These are phyloP conservation scores for Macadamia integrifolia DNA, from an alignment of 164 flowering plant species.

Conservation along the genomic window DNA sequence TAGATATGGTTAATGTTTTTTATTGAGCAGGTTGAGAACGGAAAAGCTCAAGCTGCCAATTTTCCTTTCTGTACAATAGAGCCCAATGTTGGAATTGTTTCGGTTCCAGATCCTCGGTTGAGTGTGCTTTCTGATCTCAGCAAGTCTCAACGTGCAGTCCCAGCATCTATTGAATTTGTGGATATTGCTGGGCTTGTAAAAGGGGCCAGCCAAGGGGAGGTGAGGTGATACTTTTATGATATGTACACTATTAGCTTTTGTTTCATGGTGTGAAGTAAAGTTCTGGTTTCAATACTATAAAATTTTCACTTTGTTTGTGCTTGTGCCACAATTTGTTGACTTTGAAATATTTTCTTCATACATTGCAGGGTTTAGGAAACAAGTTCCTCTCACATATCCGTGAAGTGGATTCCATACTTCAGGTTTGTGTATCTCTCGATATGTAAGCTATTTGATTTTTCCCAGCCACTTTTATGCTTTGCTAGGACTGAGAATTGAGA, in stretches of 20 bases:
- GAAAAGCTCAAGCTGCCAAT: constrained; percentile 99
- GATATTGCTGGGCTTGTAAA: constrained; percentile 99
- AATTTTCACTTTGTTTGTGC: background rate
- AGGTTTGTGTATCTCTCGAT: constrained; percentile 42
- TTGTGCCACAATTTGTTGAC: background rate
- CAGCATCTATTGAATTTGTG: constrained; percentile 92
- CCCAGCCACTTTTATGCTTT: background rate
- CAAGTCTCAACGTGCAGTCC: constrained; percentile 79
- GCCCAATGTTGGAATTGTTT: constrained; percentile 96
- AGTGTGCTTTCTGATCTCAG: constrained; percentile 76
- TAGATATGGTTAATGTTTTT: no score
- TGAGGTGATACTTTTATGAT: constrained; percentile 50
- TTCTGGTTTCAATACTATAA: background rate
- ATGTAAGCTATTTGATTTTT: background rate
- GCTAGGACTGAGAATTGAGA: background rate
- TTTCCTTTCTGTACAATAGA: constrained; percentile 98
- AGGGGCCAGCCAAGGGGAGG: constrained; percentile 99
- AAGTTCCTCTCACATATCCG: constrained; percentile 89
- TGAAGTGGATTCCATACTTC: constrained; percentile 89
- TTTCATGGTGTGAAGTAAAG: constrained; percentile 1
- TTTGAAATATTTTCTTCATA: constrained; percentile 6
- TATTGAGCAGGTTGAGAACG: constrained; percentile 80
- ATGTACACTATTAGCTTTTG: background rate
- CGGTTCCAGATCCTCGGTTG: constrained; percentile 89
- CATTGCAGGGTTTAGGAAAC: constrained; percentile 72